phyloP scores from a whole-genome alignment of 306 rosid genomes.

The Fragaria iinumae region DNA sequence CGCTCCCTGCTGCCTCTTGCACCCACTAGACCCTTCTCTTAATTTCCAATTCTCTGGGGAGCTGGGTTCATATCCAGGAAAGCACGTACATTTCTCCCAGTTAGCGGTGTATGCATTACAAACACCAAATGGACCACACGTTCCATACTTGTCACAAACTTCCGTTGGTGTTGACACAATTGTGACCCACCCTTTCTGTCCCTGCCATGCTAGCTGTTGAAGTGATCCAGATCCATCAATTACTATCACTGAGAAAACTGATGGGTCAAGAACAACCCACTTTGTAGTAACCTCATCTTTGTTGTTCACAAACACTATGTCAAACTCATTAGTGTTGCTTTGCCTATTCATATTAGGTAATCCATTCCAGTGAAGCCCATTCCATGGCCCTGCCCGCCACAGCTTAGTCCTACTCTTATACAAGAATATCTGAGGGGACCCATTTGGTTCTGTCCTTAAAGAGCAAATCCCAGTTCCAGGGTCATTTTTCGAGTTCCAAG shows the following conservation, averaged over 20 bases:
- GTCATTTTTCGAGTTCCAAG: slow-evolving; percentile 43
- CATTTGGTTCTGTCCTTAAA: slow-evolving; percentile 19
- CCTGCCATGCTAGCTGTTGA: slow-evolving; percentile 37
- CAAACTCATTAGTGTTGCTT: not conserved
- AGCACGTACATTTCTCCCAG: slow-evolving; percentile 43
- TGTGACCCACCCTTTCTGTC: slow-evolving; percentile 32
- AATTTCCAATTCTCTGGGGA: slow-evolving; percentile 41
- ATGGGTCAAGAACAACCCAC: slow-evolving; percentile 21
- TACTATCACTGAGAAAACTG: slow-evolving; percentile 2
- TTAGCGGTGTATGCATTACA: slow-evolving; percentile 41
- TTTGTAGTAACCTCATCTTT: slow-evolving; percentile 14
- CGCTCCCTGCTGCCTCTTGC: slow-evolving; percentile 37
- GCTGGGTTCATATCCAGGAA: slow-evolving; percentile 62
- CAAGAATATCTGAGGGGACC: slow-evolving; percentile 40
- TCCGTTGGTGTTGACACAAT: slow-evolving; percentile 39
- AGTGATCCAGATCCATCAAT: slow-evolving; percentile 35
- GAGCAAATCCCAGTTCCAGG: slow-evolving; percentile 43
- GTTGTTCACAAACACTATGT: slow-evolving; percentile 7
- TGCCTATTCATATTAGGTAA: slow-evolving; percentile 18
- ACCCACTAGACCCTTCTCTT: slow-evolving; percentile 52
- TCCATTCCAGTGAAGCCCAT: slow-evolving; percentile 37
- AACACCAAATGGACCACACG: slow-evolving; percentile 43
- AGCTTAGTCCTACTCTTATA: slow-evolving; percentile 15
- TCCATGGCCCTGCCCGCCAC: slow-evolving; percentile 42
- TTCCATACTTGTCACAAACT: slow-evolving; percentile 49